Evolutionary conservation across 2,329 filamentous ascomycete genomes (phyloP), one percentile per base, ranked within the genome.

Genomic region (Fusarium tupiense): DNA sequence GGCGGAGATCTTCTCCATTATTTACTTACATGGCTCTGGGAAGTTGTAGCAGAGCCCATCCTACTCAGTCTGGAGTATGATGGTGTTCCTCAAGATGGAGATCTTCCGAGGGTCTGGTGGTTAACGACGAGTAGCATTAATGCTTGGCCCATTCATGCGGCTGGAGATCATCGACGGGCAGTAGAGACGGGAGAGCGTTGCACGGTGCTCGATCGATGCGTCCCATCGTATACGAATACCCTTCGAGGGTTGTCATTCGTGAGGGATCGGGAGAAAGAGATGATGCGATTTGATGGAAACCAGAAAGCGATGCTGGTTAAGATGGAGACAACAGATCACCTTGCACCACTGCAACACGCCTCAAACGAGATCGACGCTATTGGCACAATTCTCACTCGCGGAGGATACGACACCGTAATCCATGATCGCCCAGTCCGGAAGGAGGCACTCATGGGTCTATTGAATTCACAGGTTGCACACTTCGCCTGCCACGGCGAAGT

Each of bases 241-340:
- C 40, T 58, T 22, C 56, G 56, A 8, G 40, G 56, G 0, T 9
- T 58, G 6, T 47, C 56, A 3, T 58, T 58, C 3, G 40, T 47
- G 7, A 58, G 56, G 6, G 2, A 5, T 0, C 56, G 56, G 3
- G 56, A 47, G 31, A 58, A 13, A 3, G 56, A 58, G 2, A n/a
- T 58, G 2, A 26, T 13, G 14, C 26, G 19, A 17, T 0, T 0
- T 8, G 9, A 1, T 12, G 14, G 19, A 8, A 5, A 5, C 1
- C 40, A 22, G 7, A 58, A 47, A 37, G 40, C 56, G 7, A 58
- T 58, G 40, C 24, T 58, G 5, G 40, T 58, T 2, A 58, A 58
- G 31, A 58, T 58, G 56, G 56, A 58, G 22, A 58, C 40, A 24
- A 58, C 56, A 13, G 56, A 47, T 9, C 29, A 47, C 13, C 56